Conservation (phyloP, 2,329 filamentous ascomycete species). For the Pyrenophora seminiperda region DNA sequence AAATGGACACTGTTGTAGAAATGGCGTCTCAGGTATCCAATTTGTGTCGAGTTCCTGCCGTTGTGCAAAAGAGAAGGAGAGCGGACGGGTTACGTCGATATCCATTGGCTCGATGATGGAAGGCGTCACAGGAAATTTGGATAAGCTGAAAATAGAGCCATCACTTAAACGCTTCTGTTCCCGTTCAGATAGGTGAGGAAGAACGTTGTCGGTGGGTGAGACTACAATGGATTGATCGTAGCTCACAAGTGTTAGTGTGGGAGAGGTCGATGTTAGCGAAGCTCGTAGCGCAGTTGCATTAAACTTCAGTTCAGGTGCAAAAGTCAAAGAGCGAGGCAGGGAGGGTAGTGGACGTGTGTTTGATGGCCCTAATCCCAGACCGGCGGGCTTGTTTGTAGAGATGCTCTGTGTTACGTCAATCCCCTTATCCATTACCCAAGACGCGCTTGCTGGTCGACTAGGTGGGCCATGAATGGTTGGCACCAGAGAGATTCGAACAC, state of each 20-base stretch:
- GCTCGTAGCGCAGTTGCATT: slow-evolving; percentile 42
- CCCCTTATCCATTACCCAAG: slow-evolving; percentile 48
- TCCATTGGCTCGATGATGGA: slow-evolving; percentile 77
- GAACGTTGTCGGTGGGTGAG: slow-evolving; percentile 19
- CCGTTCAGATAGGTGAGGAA: slow-evolving; percentile 14
- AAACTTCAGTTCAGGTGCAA: slow-evolving; percentile 46
- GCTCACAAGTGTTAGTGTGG: slow-evolving; percentile 45
- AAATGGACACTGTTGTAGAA: slow-evolving; percentile 32
- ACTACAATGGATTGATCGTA: slow-evolving; percentile 36
- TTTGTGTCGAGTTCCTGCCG: slow-evolving; percentile 9
- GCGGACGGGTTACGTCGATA: slow-evolving; percentile 52
- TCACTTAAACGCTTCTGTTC: slow-evolving; percentile 33
- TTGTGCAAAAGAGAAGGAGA: slow-evolving; percentile 62
- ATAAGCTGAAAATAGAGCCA: slow-evolving; percentile 44
- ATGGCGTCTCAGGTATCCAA: slow-evolving; percentile 19
- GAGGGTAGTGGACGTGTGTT: slow-evolving; percentile 27
- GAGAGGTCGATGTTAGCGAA: slow-evolving; percentile 50
- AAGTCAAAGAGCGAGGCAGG: slow-evolving; percentile 38
- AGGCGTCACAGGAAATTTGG: slow-evolving; percentile 71
- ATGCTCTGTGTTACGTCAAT: slow-evolving; percentile 18
- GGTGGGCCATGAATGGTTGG: slow-evolving; percentile 50
- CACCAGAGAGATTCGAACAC: slow-evolving; percentile 52
- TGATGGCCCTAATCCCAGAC: slow-evolving; percentile 21
- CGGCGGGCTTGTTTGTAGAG: slow-evolving; percentile 9
- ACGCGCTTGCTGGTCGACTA: slow-evolving; percentile 44